Conservation (phyloP, 306 rosid species). For the Quercus aquifolioides region DNA sequence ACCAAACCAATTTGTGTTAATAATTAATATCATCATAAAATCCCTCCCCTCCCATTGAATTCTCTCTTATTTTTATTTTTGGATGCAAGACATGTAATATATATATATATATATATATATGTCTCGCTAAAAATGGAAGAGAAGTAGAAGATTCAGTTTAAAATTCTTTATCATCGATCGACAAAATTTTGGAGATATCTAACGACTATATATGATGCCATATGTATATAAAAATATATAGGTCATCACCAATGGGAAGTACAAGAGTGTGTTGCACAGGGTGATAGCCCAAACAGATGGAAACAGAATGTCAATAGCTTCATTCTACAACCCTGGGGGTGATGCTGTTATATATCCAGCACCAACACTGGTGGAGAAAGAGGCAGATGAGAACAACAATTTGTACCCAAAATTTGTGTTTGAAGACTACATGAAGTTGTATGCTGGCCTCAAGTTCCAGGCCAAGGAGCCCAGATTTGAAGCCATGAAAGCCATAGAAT, state of each 20-base stretch:
- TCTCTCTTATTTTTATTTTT: too few relatives aligned
- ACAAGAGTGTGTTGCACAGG: conserved; percentile 88
- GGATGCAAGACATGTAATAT: too few relatives aligned
- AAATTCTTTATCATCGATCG: too few relatives aligned
- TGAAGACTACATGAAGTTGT: conserved; percentile 88
- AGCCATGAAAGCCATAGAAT: conserved; percentile 54
- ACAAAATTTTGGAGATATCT: too few relatives aligned
- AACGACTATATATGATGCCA: neutral
- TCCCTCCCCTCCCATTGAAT: too few relatives aligned
- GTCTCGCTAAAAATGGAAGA: too few relatives aligned
- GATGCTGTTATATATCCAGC: conserved; percentile 88
- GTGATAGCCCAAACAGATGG: conserved; percentile 80
- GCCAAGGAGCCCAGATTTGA: conserved; percentile 94
- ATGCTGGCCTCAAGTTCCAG: conserved; percentile 61
- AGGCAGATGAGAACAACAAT: conserved; percentile 51
- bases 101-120: too few relatives aligned
- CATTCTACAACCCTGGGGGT: conserved; percentile 90
- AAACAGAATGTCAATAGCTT: conserved; percentile 84
- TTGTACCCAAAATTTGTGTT: conserved; percentile 88
- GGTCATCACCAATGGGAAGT: conserved; percentile 89
- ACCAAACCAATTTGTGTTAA: neutral
- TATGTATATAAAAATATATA: conserved; percentile 4
- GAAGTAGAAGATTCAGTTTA: too few relatives aligned
- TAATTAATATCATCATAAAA: too few relatives aligned
- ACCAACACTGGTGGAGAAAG: conserved; percentile 62